phyloP scores from a whole-genome alignment of 768 basidiomycete species.

The Chalciporus sphaerocephalus region DNA sequence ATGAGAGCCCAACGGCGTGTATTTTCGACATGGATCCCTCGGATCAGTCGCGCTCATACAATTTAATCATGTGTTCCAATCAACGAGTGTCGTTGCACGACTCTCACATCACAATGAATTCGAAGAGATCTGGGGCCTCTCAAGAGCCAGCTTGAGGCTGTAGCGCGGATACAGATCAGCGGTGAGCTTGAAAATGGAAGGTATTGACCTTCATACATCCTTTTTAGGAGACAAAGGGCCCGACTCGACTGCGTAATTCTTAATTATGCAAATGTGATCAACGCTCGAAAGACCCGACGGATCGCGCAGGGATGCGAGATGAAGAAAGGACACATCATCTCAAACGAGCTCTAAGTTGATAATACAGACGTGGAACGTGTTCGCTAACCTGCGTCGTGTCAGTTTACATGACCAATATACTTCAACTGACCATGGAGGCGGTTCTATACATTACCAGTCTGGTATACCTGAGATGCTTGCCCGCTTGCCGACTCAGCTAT shows the following conservation, averaged over 20 bases:
- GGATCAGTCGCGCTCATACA: constrained; percentile 1
- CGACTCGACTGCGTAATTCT: neutral
- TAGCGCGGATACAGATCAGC: neutral
- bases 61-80: neutral
- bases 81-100: neutral
- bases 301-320: constrained; percentile 9
- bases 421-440: neutral
- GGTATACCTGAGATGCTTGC: neutral
- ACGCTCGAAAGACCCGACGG: neutral
- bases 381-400: neutral
- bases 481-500: neutral
- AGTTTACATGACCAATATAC: neutral
- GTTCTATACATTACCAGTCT: neutral
- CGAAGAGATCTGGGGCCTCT: too few species aligned
- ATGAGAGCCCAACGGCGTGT: neutral
- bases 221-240: neutral
- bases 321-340: neutral
- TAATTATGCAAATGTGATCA: constrained; percentile 9
- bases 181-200: neutral
- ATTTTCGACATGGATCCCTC: constrained; percentile 1
- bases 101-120: too few species aligned
- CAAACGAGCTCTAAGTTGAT: constrained; percentile 6
- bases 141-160: too few species aligned
- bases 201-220: neutral
- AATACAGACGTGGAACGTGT: neutral